Conservation (phyloP, 495 filamentous ascomycete genomes). For the Tuber indicum region DNA sequence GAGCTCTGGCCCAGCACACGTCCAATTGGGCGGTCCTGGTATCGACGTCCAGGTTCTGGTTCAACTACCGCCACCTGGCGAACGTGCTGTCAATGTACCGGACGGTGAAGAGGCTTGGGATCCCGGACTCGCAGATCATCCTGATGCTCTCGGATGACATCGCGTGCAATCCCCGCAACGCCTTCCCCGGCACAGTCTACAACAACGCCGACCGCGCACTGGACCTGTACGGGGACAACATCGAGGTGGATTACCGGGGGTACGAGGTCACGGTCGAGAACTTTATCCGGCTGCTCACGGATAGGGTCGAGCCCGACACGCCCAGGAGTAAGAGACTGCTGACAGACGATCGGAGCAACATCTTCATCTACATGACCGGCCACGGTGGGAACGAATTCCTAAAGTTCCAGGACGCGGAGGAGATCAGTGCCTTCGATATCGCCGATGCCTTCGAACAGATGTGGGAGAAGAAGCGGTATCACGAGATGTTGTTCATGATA, state of each 20-base stretch:
- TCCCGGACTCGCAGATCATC: slow-evolving; percentile 98
- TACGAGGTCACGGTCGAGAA: slow-evolving; percentile 99
- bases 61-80: slow-evolving; percentile 97
- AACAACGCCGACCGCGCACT: slow-evolving; percentile 94
- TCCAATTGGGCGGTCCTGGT: slow-evolving; percentile 99
- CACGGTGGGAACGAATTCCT: slow-evolving; percentile 98
- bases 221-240: slow-evolving; percentile 96
- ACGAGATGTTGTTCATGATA: slow-evolving; percentile 99
- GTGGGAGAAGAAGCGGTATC: slow-evolving; percentile 98
- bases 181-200: slow-evolving; percentile 95
- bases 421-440: slow-evolving; percentile 92
- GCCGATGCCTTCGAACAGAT: slow-evolving; percentile 99
- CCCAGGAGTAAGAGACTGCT: slow-evolving; percentile 85
- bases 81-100: slow-evolving; percentile 97
- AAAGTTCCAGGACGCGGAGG: slow-evolving; percentile 97
- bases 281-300: slow-evolving; percentile 91
- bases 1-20: slow-evolving; percentile 68
- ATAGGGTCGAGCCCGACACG: slow-evolving; percentile 86
- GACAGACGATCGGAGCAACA: slow-evolving; percentile 90
- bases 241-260: slow-evolving; percentile 95
- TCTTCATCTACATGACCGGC: slow-evolving; percentile 97
- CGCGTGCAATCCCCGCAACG: slow-evolving; percentile 97
- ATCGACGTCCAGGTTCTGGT: slow-evolving; percentile 98
- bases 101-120: slow-evolving; percentile 95
- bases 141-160: slow-evolving; percentile 99